Evolutionary conservation across 441 rosid species (phyloP).

Genomic region (Brassica hybrid): DNA sequence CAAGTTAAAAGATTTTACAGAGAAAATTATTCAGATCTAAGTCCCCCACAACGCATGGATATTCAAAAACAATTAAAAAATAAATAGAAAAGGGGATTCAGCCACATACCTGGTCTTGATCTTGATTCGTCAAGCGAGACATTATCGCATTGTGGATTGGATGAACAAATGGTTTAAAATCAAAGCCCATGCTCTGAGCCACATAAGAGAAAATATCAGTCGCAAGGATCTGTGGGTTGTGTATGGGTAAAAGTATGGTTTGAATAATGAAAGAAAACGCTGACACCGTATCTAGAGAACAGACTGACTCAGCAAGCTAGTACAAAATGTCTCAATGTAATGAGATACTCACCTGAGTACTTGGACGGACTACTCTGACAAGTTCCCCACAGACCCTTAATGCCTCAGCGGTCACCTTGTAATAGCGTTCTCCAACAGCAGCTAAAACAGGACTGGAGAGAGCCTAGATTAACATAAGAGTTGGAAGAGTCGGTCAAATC

Average conservation of each 20-base stretch:
- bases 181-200: slow-evolving; percentile 73
- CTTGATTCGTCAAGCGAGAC: slow-evolving; percentile 99
- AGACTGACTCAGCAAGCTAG: slow-evolving; percentile 20
- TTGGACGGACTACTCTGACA: slow-evolving; percentile 90
- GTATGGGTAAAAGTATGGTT: slow-evolving; percentile 11
- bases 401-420: slow-evolving; percentile 99
- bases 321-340: slow-evolving; percentile 32
- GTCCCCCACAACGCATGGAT: slow-evolving; percentile 8
- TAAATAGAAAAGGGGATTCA: slow-evolving; percentile 19
- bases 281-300: slow-evolving; percentile 12
- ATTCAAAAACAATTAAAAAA: neutral
- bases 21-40: slow-evolving; percentile 14
- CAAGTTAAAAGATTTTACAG: neutral
- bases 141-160: slow-evolving; percentile 91
- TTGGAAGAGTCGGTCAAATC: slow-evolving; percentile 21
- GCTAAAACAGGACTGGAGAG: slow-evolving; percentile 94
- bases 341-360: slow-evolving; percentile 65
- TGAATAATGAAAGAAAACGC: neutral
- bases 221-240: slow-evolving; percentile 5
- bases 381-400: slow-evolving; percentile 98
- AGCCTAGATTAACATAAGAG: slow-evolving; percentile 59
- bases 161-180: slow-evolving; percentile 88
- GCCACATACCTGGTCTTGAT: slow-evolving; percentile 91
- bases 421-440: slow-evolving; percentile 98
- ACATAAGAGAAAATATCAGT: slow-evolving; percentile 30